These are phyloP conservation scores for Podila horticola DNA, from an alignment of 192 early-diverging fungal genomes.

Conservation along the genomic window DNA sequence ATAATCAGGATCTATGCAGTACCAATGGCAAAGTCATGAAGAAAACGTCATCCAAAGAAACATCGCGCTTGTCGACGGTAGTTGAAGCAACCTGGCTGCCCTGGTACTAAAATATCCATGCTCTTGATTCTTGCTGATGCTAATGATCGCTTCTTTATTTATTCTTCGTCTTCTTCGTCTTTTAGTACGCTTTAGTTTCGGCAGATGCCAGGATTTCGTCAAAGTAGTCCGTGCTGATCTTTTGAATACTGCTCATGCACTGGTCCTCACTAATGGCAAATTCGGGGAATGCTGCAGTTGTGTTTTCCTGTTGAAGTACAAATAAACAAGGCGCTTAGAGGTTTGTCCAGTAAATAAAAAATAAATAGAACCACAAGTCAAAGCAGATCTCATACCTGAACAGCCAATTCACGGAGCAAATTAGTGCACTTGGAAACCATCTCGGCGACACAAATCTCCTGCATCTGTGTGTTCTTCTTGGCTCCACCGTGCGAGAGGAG, in stretches of 20 bases:
- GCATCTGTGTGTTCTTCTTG: not conserved
- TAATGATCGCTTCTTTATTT: not conserved
- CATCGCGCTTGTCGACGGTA: too few species aligned
- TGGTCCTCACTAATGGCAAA: constrained; percentile 33
- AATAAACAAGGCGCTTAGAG: not conserved
- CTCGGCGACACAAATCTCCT: constrained; percentile 26
- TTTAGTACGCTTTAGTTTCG: constrained; percentile 27
- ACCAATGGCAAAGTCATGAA: too few species aligned
- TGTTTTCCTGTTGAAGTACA: not conserved
- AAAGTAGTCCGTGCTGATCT: constrained; percentile 48
- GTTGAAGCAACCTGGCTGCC: too few species aligned
- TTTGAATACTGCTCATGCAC: constrained; percentile 31
- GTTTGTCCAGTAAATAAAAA: not conserved
- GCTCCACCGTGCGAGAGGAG: not conserved
- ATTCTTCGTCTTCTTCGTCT: not conserved
- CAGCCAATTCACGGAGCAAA: constrained; percentile 30
- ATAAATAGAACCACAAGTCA: not conserved
- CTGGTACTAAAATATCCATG: too few species aligned
- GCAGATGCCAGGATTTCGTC: constrained; percentile 36
- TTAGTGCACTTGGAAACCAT: constrained; percentile 37
- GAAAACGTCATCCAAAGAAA: too few species aligned
- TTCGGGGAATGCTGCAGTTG: constrained; percentile 4
- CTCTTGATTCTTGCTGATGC: too few species aligned
- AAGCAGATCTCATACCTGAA: constrained; percentile 16
- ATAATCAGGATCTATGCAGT: too few species aligned